Conservation (phyloP, 1,284 basidiomycete species). For the Melanopsichium pennsylvanicum region DNA sequence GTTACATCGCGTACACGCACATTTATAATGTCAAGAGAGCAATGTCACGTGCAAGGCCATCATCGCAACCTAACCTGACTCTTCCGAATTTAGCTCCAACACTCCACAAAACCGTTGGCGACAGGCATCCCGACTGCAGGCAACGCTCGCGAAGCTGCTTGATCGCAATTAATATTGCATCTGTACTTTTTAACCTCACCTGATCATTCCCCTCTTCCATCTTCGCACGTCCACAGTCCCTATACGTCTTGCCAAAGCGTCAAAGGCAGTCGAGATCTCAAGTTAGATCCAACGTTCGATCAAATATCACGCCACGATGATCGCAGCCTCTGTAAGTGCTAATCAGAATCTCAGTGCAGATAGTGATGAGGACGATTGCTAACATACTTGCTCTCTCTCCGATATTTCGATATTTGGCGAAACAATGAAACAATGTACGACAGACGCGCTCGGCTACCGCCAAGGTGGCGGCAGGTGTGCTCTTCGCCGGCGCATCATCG, state of each 20-base stretch:
- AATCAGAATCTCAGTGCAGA: neutral
- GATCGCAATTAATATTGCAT: neutral
- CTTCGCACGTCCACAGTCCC: neutral
- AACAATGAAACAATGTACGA: neutral
- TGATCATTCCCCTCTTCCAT: neutral
- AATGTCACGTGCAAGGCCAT: neutral
- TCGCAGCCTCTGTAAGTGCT: slow-evolving; percentile 32
- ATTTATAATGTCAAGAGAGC: neutral
- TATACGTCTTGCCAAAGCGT: too few species aligned
- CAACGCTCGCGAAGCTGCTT: neutral
- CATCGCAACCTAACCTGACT: neutral
- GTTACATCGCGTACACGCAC: neutral
- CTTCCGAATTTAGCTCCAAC: slow-evolving; percentile 4
- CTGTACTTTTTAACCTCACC: neutral
- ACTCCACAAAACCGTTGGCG: neutral
- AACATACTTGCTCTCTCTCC: neutral
- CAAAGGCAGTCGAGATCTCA: too few species aligned
- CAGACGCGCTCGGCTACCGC: slow-evolving; percentile 24
- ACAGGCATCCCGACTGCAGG: neutral
- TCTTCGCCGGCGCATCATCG: slow-evolving; percentile 25
- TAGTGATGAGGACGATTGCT: neutral
- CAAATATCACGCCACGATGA: slow-evolving; percentile 1
- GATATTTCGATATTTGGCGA: neutral
- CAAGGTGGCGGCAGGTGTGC: slow-evolving; percentile 27
- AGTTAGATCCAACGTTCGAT: too few species aligned